These are phyloP conservation scores for Lactifluus rugatus DNA, from an alignment of 768 basidiomycete genomes.

Conservation along the genomic window DNA sequence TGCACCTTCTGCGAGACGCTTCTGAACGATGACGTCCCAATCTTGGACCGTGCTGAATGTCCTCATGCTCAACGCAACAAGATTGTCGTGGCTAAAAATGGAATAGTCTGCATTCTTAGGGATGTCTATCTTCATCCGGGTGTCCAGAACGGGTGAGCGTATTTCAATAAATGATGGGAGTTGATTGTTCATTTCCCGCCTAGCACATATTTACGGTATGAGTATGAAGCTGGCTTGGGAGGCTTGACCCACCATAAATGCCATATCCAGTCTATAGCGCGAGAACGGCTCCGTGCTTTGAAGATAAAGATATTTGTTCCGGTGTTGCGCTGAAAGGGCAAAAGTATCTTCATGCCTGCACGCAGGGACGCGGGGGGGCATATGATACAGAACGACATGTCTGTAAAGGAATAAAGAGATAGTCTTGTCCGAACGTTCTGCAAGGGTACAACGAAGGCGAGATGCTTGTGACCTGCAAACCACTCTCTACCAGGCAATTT, in stretches of 20 bases:
- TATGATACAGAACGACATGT: conserved; percentile 71
- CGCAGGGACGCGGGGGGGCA: conserved; percentile 47
- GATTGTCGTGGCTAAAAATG: conserved; percentile 49
- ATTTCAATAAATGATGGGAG: conserved; percentile 66
- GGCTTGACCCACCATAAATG: conserved; percentile 50
- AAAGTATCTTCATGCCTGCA: conserved; percentile 34
- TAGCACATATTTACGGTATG: conserved; percentile 23
- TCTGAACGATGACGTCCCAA: conserved; percentile 52
- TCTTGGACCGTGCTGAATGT: conserved; percentile 46
- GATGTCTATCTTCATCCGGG: conserved; percentile 59
- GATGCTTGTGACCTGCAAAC: conserved; percentile 60
- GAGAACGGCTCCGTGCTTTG: conserved; percentile 65
- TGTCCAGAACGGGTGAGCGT: conserved; percentile 54
- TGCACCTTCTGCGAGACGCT: conserved; percentile 44
- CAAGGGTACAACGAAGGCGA: conserved; percentile 73
- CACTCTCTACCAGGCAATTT: conserved; percentile 58
- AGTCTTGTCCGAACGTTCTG: conserved; percentile 49
- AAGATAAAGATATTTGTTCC: conserved; percentile 85
- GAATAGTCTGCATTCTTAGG: conserved; percentile 31
- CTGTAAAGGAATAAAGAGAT: conserved; percentile 82
- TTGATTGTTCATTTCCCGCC: conserved; percentile 63
- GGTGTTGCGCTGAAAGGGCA: conserved; percentile 42
- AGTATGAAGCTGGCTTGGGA: background rate
- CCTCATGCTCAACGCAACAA: conserved; percentile 53
- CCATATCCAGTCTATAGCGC: conserved; percentile 88